These are phyloP conservation scores for Tanacetum coccineum DNA, from an alignment of 129 eudicot species.

Conservation along the genomic window DNA sequence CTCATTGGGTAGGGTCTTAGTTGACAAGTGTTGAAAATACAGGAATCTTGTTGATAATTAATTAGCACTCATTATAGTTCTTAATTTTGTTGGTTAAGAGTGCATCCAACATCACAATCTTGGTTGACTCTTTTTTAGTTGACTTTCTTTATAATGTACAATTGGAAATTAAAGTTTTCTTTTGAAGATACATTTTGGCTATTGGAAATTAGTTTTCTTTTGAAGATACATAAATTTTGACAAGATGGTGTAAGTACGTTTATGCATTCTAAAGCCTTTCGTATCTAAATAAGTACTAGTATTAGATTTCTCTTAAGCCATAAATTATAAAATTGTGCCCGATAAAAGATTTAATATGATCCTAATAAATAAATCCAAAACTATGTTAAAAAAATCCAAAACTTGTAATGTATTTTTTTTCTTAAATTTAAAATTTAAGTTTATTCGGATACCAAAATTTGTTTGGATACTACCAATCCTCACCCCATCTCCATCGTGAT, in stretches of 20 bases:
- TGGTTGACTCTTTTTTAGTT: constrained; percentile 27
- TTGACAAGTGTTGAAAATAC: constrained; percentile 27
- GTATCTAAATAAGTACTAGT: background rate
- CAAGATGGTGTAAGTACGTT: constrained; percentile 11
- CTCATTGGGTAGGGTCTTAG: constrained; percentile 3
- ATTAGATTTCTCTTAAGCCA: constrained; percentile 16
- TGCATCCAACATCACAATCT: constrained; percentile 26
- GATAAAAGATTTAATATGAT: constrained; percentile 17
- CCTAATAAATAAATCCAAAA: constrained; percentile 17
- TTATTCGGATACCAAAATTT: background rate
- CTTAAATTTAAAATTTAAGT: background rate
- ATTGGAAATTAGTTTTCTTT: no score
- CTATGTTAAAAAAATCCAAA: no score
- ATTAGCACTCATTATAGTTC: constrained; percentile 31
- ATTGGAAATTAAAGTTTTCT: background rate
- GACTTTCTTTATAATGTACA: no score
- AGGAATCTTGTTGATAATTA: constrained; percentile 23
- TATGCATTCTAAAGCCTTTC: constrained; percentile 13
- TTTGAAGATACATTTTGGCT: no score
- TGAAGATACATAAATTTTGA: constrained; percentile 18
- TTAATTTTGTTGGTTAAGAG: constrained; percentile 23
- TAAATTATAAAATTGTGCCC: constrained; percentile 13
- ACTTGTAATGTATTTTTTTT: constrained; percentile 5
- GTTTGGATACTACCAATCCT: no score
- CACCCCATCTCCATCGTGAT: no score